Evolutionary conservation across 225 moss, liverwort and hornwort species (phyloP).

Genomic region (Physcomitrellopsis africana): DNA sequence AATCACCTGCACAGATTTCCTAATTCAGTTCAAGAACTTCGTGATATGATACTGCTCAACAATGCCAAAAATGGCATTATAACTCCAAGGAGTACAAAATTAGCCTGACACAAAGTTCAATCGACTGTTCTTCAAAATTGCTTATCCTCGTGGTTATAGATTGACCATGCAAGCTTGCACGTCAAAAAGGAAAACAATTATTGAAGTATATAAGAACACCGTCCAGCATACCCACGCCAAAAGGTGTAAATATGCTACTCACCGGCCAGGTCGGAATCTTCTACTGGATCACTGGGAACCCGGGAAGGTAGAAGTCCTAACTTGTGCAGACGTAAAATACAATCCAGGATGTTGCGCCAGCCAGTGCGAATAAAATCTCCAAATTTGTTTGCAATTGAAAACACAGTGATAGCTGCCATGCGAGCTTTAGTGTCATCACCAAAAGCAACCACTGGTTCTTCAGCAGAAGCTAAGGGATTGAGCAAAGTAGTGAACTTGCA

Average conservation of each 20-base stretch:
- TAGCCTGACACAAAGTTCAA: background rate
- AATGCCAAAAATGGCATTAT: slow-evolving; percentile 15
- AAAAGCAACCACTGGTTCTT: slow-evolving; percentile 97
- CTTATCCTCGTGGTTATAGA: background rate
- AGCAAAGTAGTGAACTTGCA: slow-evolving; percentile 99
- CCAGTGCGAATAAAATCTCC: slow-evolving; percentile 98
- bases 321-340: slow-evolving; percentile 97
- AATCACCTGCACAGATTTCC: slow-evolving; percentile 46
- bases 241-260: slow-evolving; percentile 29
- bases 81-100: slow-evolving; percentile 3
- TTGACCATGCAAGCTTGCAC: slow-evolving; percentile 8
- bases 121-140: background rate
- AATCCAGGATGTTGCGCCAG: slow-evolving; percentile 98
- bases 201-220: too few species aligned
- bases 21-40: slow-evolving; percentile 23
- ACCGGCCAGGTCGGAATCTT: slow-evolving; percentile 67
- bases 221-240: background rate
- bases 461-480: slow-evolving; percentile 91
- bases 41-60: slow-evolving; percentile 13
- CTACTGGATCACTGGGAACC: slow-evolving; percentile 88
- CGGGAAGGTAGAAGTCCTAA: slow-evolving; percentile 89
- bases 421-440: slow-evolving; percentile 99
- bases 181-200: background rate
- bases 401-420: slow-evolving; percentile 98
- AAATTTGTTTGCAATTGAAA: slow-evolving; percentile 97